A percentile compares a stretch with the other conserved stretches of the same genome.
These are phyloP conservation scores for Aegilops longissima DNA, from an alignment of 176 grass and related monocot genomes.

Conservation along the genomic window DNA sequence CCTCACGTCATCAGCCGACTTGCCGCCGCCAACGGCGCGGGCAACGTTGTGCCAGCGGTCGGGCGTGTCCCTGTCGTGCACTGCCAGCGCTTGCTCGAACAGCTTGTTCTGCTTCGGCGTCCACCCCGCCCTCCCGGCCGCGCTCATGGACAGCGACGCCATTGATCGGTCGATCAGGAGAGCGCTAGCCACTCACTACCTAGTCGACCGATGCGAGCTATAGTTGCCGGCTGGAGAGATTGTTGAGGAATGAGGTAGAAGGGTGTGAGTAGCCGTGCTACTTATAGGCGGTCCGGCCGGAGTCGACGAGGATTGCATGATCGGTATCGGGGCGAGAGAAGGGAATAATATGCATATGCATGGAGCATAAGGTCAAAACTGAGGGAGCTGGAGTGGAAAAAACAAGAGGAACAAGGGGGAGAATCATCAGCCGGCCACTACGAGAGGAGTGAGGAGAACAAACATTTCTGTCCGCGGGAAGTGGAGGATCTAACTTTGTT, in stretches of 20 bases:
- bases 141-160: slow-evolving; percentile 51
- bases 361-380: not conserved
- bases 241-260: not conserved
- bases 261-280: slow-evolving; percentile 5
- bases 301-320: not conserved
- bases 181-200: not conserved
- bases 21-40: slow-evolving; percentile 65
- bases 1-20: slow-evolving; percentile 60
- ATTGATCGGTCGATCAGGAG: not conserved
- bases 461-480: slow-evolving; percentile 42
- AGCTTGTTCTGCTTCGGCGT: slow-evolving; percentile 67
- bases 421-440: not conserved
- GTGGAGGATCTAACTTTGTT: slow-evolving; percentile 15
- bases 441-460: slow-evolving; percentile 20
- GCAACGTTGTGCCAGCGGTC: slow-evolving; percentile 82
- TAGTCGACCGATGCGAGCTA: not conserved
- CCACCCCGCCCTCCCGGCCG: slow-evolving; percentile 39
- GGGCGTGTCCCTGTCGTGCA: slow-evolving; percentile 63
- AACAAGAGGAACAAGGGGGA: not conserved
- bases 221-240: slow-evolving; percentile 15
- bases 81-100: slow-evolving; percentile 77
- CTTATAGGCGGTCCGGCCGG: not conserved
- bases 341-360: not conserved
- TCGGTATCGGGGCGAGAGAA: not conserved
- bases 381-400: not conserved